These are phyloP conservation scores for Russula griseocarnosa DNA, from an alignment of 768 basidiomycete species.

Conservation along the genomic window DNA sequence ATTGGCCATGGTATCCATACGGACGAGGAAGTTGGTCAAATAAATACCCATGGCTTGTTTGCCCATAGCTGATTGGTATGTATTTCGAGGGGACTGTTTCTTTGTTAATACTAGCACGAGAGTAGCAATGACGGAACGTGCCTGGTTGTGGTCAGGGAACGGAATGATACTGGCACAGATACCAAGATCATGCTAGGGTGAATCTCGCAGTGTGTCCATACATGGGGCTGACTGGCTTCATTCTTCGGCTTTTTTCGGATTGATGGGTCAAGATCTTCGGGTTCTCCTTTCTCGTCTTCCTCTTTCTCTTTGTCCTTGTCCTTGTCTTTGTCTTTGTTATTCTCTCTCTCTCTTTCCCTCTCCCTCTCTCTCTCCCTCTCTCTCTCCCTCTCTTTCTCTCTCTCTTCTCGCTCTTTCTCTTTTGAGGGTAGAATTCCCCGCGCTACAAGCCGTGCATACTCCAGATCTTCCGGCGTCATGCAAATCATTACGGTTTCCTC, in stretches of 20 bases:
- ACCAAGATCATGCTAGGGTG: conserved; percentile 98
- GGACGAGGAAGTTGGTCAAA: conserved; percentile 95
- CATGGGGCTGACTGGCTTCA: conserved; percentile 68
- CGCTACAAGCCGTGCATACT: conserved; percentile 64
- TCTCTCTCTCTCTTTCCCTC: no score
- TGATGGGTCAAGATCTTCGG: conserved; percentile 73
- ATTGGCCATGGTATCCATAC: conserved; percentile 99
- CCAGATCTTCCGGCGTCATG: conserved; percentile 95
- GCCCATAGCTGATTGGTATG: conserved; percentile 99
- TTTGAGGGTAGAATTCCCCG: conserved; percentile 41
- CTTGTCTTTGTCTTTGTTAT: no score
- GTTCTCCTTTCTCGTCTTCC: no score
- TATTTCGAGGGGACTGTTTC: conserved; percentile 95
- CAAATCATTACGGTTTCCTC: conserved; percentile 99
- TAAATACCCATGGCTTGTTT: conserved; percentile 99
- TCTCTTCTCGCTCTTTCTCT: no score
- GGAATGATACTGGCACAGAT: conserved; percentile 99
- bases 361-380: no score
- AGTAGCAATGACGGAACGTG: conserved; percentile 37
- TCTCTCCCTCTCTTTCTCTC: no score
- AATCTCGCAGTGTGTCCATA: conserved; percentile 99
- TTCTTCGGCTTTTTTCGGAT: conserved; percentile 70
- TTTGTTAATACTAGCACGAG: conserved; percentile 15
- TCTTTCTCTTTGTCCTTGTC: no score
- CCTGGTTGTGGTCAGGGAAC: conserved; percentile 99